Percentiles rank a stretch among this genome's conserved stretches.
Conservation (phyloP, 345 rosid genomes). For the Gossypium mustelinum region DNA sequence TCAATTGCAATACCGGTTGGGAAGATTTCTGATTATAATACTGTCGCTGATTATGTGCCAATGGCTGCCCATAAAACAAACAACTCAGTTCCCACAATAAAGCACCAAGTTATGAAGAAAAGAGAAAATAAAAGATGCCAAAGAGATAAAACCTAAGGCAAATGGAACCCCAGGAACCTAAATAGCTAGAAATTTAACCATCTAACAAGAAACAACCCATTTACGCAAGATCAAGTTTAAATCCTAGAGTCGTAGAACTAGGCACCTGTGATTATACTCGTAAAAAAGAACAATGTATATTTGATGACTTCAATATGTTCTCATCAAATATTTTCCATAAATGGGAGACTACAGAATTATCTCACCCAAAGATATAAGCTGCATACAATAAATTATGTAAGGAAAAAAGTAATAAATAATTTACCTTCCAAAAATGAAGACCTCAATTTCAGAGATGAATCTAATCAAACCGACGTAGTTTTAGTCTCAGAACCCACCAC, state of each 20-base stretch:
- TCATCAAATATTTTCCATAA: too few species aligned
- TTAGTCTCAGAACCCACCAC: slow-evolving; percentile 19
- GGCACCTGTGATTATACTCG: too few species aligned
- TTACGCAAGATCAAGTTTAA: not conserved
- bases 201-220: not conserved
- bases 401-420: not conserved
- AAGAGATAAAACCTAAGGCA: not conserved
- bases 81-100: slow-evolving; percentile 21
- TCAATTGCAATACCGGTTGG: not conserved
- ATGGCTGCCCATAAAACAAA: slow-evolving; percentile 26
- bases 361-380: not conserved
- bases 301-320: too few species aligned
- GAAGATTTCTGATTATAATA: slow-evolving; percentile 1
- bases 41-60: not conserved
- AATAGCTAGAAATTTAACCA: not conserved
- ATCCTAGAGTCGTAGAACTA: too few species aligned
- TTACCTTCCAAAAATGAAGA: not conserved
- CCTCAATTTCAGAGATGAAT: slow-evolving; percentile 20
- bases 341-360: not conserved
- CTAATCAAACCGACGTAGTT: slow-evolving; percentile 21
- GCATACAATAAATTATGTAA: not conserved
- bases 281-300: too few species aligned
- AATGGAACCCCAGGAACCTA: not conserved
- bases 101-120: slow-evolving; percentile 19
- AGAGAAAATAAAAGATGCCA: not conserved